Evolutionary conservation across 192 early-diverging fungal species (phyloP), one percentile per base, ranked within the genome.

Genomic region (Podila verticillata): DNA sequence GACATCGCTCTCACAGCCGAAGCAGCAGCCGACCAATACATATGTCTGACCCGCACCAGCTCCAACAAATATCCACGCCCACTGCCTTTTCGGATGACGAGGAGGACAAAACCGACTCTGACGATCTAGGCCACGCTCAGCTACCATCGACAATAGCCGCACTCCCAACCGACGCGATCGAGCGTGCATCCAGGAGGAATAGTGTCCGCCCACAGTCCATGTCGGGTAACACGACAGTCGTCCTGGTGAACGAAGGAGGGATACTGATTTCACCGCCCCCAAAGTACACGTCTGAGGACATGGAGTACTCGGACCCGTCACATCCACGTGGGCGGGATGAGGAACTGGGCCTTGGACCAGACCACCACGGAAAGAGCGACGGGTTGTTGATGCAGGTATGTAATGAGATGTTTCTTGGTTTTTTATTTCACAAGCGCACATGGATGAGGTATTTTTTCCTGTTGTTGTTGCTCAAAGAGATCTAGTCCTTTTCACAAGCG

Each of bases 351-450:
- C 8, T 65, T 34, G 63, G 20, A 49, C 36, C 44, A 22, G n/a
- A 39, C 0, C 65, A 66, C n/a, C 20, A 66, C 61, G 58, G 19
- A 2, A 13, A 70, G 20, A 70, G 59, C 15, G 65, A 72, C 3
- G 77, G 77, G 28, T 28, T 80, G 65, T 80, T 70, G 77, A 80
- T 80, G 77, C 77, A 80, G 77, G 77, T 80, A 72, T 68, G 56
- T 26, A 56, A 57, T 64, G 12, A 24, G 31, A 39, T 30, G 12
- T 34, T 32, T 48, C 7, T 35, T 61, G 6, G 22, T 15, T 49
- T 34, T 65, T 39, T 71, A 3, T 22, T 30, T 26, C 10, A 26
- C 54, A 47, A 9, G 3, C 22, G 15, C 39, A 44, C 51, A 54
- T 24, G n/a, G 51, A 6, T 54, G 51, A n/a, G 51, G 24, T 54